phyloP scores from a whole-genome alignment of 257 asterid species.

The Pogostemon cablin region DNA sequence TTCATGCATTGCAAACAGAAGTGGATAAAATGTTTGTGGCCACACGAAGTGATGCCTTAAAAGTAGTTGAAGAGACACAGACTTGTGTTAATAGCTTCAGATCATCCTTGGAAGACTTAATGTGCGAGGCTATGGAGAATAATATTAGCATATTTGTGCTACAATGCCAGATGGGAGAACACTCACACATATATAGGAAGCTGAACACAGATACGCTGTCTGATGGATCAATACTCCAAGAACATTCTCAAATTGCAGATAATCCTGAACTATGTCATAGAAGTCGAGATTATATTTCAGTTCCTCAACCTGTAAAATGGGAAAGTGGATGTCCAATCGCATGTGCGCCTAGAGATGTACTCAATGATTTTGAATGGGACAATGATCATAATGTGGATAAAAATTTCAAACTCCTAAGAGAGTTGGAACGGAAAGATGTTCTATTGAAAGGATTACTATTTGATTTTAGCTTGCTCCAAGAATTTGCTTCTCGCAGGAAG shows the following conservation, averaged over 20 bases:
- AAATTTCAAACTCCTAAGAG: conserved; percentile 56
- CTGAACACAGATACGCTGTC: conserved; percentile 28
- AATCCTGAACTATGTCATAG: conserved; percentile 27
- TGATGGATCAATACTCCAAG: conserved; percentile 38
- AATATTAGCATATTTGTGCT: conserved; percentile 52
- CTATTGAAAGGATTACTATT: conserved; percentile 77
- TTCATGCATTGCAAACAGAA: conserved; percentile 52
- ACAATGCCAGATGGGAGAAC: conserved; percentile 48
- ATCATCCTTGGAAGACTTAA: conserved; percentile 54
- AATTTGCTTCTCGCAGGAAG: conserved; percentile 70
- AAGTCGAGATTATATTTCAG: conserved; percentile 30
- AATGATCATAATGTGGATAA: conserved; percentile 41
- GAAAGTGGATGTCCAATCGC: conserved; percentile 36
- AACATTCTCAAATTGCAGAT: conserved; percentile 29
- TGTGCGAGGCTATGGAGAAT: conserved; percentile 47
- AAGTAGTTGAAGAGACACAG: conserved; percentile 50
- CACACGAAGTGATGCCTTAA: conserved; percentile 46
- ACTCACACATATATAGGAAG: conserved; percentile 35
- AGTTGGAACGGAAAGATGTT: conserved; percentile 63
- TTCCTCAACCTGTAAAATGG: conserved; percentile 29
- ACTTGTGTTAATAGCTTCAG: conserved; percentile 47
- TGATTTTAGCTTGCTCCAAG: conserved; percentile 90
- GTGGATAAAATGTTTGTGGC: conserved; percentile 49
- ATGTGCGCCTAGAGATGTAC: conserved; percentile 33
- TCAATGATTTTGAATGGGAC: conserved; percentile 34